Conservation (phyloP, 805 yeast genomes). For the Wickerhamiella dianesei region DNA sequence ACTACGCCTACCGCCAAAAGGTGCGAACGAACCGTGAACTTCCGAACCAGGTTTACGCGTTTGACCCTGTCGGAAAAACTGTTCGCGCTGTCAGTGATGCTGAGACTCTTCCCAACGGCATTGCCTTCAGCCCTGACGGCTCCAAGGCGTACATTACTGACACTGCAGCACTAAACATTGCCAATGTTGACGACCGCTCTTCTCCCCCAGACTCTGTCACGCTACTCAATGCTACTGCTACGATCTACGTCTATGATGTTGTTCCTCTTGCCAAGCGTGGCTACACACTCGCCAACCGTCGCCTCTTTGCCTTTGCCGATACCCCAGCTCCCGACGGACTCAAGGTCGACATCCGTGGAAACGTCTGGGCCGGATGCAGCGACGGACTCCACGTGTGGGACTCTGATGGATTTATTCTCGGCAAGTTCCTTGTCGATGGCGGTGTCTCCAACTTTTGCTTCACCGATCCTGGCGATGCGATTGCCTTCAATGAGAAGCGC, state of each 20-base stretch:
- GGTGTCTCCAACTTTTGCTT: constrained; percentile 22
- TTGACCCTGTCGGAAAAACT: constrained; percentile 22
- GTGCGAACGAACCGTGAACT: constrained; percentile 11
- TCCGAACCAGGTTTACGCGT: constrained; percentile 30
- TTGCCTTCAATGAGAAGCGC: constrained; percentile 18
- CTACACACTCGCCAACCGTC: constrained; percentile 14
- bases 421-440: constrained; percentile 18
- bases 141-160: constrained; percentile 41
- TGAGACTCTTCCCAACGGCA: constrained; percentile 57
- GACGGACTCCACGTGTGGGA: constrained; percentile 24
- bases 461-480: constrained; percentile 17
- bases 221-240: constrained; percentile 9
- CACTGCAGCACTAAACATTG: neutral
- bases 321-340: constrained; percentile 23
- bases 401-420: constrained; percentile 17
- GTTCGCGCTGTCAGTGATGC: constrained; percentile 27
- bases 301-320: constrained; percentile 21
- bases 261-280: constrained; percentile 8
- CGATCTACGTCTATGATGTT: constrained; percentile 22
- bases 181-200: neutral
- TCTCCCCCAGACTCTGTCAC: neutral
- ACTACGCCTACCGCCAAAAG: constrained; percentile 17
- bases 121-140: constrained; percentile 37
- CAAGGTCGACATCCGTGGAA: constrained; percentile 19
- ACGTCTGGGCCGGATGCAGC: constrained; percentile 21